Base-by-base conservation (phyloP, 2,329 filamentous ascomycete species). In the Tolypocladium album region DNA sequence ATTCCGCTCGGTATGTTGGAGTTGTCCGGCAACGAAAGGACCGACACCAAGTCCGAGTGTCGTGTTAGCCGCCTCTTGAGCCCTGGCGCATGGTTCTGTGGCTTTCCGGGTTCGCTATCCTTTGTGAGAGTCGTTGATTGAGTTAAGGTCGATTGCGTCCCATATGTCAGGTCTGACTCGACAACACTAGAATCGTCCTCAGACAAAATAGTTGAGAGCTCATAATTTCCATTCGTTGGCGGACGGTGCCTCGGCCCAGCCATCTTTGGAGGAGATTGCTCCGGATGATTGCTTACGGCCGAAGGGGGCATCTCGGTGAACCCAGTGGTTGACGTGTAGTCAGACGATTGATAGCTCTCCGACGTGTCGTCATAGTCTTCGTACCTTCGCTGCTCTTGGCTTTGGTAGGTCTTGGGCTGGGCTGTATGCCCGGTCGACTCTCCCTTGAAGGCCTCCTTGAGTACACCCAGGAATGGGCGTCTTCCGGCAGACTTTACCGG, bases 1-100 rank as follows among this genome's bases (percentile, higher is more conserved):
- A 82, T 83, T 61, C 87, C 81, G 56, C 81, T 81, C 57, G 84
- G 81, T 40, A 83, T 76, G 34, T 76, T 74, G 42, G 74, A 74
- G 60, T 84, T 76, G 61, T 86, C 80, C 0, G 88, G 86, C 61
- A 90, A 76, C 0, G 92, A 97, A 11, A 99, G 79, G 3, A 96
- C 91, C 0, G 94, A 97, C 45, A 99, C 90, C 31, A 99, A 80
- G 72, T 99, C 94, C 20, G 92, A 92, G 73, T 97, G 92, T 61
- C 90, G 96, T 4, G 92, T 96, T 45, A 96, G 81, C 61, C 89
- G 85, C 63, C 90, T 84, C 71, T 88, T 90, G 40, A 90, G 76
- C 52, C 78, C 80, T 1, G 80, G 74, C 63, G 76, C 80, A 66
- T 78, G 77, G 72, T 66, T 81, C 68, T 70, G 65, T 17, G 63